Evolutionary conservation across 345 rosid species (phyloP).

Genomic region (Pistacia atlantica): DNA sequence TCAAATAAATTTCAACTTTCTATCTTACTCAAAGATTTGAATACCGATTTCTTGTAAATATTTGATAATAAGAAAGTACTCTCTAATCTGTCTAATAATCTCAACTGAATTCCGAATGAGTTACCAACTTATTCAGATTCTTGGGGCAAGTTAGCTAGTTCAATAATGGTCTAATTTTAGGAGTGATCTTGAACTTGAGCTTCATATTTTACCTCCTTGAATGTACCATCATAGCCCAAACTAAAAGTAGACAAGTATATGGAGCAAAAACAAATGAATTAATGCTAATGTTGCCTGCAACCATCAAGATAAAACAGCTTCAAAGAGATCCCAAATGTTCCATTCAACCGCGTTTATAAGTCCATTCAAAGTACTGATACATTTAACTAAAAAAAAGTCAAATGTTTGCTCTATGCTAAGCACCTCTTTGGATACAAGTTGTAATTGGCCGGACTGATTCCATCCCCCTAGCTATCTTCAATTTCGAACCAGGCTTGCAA

Average conservation of each 20-base stretch:
- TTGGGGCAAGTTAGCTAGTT: not conserved
- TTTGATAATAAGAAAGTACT: too few species aligned
- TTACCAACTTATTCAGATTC: too few species aligned
- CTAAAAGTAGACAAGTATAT: too few species aligned
- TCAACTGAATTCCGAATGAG: too few species aligned
- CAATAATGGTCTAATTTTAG: too few species aligned
- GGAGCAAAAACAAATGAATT: not conserved
- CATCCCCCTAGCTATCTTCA: not conserved
- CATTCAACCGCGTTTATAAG: not conserved
- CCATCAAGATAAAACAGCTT: not conserved
- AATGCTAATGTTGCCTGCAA: not conserved
- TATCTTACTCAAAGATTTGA: too few species aligned
- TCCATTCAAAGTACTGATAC: not conserved
- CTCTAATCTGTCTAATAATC: too few species aligned
- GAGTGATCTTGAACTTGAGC: too few species aligned
- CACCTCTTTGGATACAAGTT: not conserved
- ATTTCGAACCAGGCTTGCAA: constrained; percentile 4
- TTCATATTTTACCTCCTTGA: too few species aligned
- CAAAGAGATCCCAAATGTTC: not conserved
- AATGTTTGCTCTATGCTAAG: not conserved
- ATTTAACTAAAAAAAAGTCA: not conserved
- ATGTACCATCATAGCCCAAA: too few species aligned
- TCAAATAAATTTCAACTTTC: too few species aligned
- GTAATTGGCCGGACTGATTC: not conserved
- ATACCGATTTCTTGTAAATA: too few species aligned